Evolutionary conservation across 2,329 filamentous ascomycete species (phyloP).

Genomic region (Penicillium frequentans): DNA sequence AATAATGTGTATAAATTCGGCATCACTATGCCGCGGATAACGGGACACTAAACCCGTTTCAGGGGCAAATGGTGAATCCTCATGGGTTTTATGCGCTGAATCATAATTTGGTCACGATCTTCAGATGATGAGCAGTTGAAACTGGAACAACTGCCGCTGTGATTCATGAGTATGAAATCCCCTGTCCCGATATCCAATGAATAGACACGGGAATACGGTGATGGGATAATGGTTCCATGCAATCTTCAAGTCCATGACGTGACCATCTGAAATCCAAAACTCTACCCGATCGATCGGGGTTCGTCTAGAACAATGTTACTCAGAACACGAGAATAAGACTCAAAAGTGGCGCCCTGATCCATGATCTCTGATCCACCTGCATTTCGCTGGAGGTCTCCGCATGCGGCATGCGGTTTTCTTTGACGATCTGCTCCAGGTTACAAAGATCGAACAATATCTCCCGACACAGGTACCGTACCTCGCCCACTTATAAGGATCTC

Average conservation of each 20-base stretch:
- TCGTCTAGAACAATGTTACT: neutral
- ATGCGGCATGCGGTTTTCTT: no score
- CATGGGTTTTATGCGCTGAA: neutral
- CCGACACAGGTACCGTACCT: no score
- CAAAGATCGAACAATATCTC: no score
- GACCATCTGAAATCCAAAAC: conserved; percentile 1
- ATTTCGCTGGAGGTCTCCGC: neutral
- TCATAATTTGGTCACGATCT: neutral
- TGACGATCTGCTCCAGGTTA: no score
- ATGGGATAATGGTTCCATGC: neutral
- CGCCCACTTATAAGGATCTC: no score
- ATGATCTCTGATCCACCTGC: neutral
- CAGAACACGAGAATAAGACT: neutral
- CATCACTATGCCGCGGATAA: conserved; percentile 7
- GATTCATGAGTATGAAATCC: neutral
- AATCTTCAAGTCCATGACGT: conserved; percentile 17
- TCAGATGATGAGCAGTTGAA: neutral
- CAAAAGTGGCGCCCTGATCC: neutral
- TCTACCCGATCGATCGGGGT: neutral
- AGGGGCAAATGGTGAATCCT: neutral
- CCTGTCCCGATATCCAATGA: neutral
- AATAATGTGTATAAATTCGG: conserved; percentile 7
- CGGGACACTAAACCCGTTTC: neutral
- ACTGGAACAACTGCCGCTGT: neutral
- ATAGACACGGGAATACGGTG: neutral